Conservation (phyloP, 2,329 filamentous ascomycete species). For the Phoma sp. region DNA sequence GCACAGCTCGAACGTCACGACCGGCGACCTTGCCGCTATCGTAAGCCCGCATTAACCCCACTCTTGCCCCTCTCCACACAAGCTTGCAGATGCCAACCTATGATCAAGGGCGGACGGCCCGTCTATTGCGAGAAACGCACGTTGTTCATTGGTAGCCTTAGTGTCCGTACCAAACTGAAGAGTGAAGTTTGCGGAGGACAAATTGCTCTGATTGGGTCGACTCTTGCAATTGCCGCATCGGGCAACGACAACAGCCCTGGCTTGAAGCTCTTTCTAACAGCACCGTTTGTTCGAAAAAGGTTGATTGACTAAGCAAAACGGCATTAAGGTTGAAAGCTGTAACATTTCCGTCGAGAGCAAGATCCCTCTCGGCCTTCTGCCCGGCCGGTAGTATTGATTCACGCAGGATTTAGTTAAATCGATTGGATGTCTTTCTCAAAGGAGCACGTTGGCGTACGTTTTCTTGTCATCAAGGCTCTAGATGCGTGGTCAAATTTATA, state of each 20-base stretch:
- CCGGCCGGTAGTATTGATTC: background rate
- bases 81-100: background rate
- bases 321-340: background rate
- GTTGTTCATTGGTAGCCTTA: conserved; percentile 1
- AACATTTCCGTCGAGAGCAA: background rate
- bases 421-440: background rate
- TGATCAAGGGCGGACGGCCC: conserved; percentile 1
- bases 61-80: conserved; percentile 16
- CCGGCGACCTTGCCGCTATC: conserved; percentile 4
- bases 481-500: too few relatives aligned
- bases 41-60: conserved; percentile 12
- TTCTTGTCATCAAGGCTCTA: too few relatives aligned
- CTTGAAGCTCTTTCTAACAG: background rate
- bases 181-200: background rate
- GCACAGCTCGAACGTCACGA: conserved; percentile 17
- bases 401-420: background rate
- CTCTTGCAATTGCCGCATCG: conserved; percentile 4
- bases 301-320: conserved; percentile 7
- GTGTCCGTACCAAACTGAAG: background rate
- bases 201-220: background rate
- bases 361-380: conserved; percentile 1
- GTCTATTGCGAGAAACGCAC: background rate
- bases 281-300: background rate
- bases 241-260: background rate
- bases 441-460: too few relatives aligned